Conservation (phyloP, 805 yeast species). For the Kodamaea kaohsiungensis region DNA sequence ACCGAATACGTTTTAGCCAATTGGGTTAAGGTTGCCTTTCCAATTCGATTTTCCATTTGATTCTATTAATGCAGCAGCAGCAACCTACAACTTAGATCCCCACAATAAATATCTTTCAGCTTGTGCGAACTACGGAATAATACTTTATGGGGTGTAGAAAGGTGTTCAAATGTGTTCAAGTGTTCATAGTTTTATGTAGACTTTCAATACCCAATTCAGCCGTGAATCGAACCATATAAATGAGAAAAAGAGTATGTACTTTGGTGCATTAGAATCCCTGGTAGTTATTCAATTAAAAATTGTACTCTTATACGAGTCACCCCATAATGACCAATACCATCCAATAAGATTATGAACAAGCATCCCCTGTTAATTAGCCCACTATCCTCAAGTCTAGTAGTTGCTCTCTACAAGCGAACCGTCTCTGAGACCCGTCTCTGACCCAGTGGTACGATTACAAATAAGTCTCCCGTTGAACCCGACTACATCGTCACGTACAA, state of each 20-base stretch:
- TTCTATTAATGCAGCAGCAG: too few species aligned
- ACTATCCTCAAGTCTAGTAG: neutral
- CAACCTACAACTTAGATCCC: too few species aligned
- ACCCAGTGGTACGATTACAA: neutral
- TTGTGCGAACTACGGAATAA: too few species aligned
- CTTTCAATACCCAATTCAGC: neutral
- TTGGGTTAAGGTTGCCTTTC: too few species aligned
- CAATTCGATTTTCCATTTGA: too few species aligned
- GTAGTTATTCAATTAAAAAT: neutral
- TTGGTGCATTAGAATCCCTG: neutral
- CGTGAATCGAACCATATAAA: neutral
- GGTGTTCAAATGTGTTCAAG: too few species aligned
- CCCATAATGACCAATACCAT: neutral
- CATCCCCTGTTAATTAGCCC: neutral
- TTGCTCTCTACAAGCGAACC: neutral
- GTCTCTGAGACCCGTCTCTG: too few species aligned
- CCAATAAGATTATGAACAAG: neutral
- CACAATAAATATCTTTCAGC: too few species aligned
- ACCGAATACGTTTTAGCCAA: too few species aligned
- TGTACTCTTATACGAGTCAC: neutral
- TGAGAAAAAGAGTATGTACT: neutral
- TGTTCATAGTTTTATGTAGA: neutral
- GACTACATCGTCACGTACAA: neutral
- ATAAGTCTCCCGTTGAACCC: neutral
- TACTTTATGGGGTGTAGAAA: too few species aligned